phyloP scores from a whole-genome alignment of 2,329 filamentous ascomycete species.

The Fusarium annulatum region DNA sequence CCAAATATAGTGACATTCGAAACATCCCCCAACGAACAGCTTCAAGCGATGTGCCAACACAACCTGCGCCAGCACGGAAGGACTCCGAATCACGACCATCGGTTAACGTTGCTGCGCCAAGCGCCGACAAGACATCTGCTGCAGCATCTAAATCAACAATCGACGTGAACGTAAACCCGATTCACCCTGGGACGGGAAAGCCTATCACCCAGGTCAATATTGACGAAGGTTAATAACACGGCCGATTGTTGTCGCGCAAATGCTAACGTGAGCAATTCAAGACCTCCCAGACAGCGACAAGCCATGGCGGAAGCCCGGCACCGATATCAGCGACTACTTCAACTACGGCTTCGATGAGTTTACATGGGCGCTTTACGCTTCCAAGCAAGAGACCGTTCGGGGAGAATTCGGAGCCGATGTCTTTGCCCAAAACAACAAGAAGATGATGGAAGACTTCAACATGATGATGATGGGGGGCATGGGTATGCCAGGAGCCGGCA shows the following conservation, averaged over 20 bases:
- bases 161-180: constrained; percentile 84
- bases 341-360: constrained; percentile 99
- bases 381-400: constrained; percentile 84
- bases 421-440: constrained; percentile 75
- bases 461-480: constrained; percentile 73
- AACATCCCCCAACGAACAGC: constrained; percentile 72
- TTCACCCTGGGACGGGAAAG: constrained; percentile 82
- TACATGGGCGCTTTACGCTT: constrained; percentile 93
- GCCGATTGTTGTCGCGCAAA: neutral
- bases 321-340: constrained; percentile 96
- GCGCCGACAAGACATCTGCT: constrained; percentile 66
- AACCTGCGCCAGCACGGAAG: constrained; percentile 59
- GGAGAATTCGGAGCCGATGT: constrained; percentile 78
- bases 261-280: constrained; percentile 40
- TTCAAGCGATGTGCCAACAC: constrained; percentile 61
- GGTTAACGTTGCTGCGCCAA: constrained; percentile 52
- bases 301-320: constrained; percentile 93
- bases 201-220: constrained; percentile 82
- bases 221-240: constrained; percentile 65
- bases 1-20: constrained; percentile 72
- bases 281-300: constrained; percentile 85
- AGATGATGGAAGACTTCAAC: constrained; percentile 78
- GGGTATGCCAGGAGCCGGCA: constrained; percentile 54
- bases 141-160: constrained; percentile 83
- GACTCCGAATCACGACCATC: constrained; percentile 54